Evolutionary conservation across 306 rosid species (phyloP).

Genomic region (Sicyos edulis): DNA sequence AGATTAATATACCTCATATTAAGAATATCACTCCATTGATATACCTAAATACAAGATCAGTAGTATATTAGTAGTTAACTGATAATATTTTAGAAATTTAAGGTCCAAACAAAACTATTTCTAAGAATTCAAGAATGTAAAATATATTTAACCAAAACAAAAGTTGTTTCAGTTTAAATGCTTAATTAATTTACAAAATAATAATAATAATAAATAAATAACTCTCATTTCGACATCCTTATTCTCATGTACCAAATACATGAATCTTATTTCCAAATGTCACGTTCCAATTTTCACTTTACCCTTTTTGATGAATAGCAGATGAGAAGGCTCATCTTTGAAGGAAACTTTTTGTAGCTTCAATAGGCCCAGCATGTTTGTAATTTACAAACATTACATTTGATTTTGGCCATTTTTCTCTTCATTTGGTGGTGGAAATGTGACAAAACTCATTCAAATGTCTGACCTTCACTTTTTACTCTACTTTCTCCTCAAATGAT

Average conservation of each 20-base stretch:
- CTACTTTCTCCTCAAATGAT: constrained; percentile 1
- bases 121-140: no score
- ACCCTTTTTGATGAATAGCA: neutral
- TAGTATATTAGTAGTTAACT: no score
- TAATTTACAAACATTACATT: neutral
- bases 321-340: constrained; percentile 1
- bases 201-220: neutral
- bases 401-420: neutral
- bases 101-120: no score
- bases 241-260: neutral
- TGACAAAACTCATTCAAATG: constrained; percentile 13
- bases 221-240: neutral
- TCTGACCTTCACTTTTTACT: neutral
- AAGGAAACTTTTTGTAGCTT: neutral
- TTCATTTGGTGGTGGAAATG: neutral
- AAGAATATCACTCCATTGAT: no score
- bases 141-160: no score
- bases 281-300: neutral
- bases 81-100: no score
- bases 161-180: no score
- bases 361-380: neutral
- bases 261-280: neutral
- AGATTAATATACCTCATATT: no score
- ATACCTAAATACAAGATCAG: no score
- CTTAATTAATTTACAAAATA: no score